A percentile compares a stretch with the other conserved stretches of the same genome.
Evolutionary conservation across 441 rosid genomes (phyloP).

Genomic region (Biscutella laevigata): DNA sequence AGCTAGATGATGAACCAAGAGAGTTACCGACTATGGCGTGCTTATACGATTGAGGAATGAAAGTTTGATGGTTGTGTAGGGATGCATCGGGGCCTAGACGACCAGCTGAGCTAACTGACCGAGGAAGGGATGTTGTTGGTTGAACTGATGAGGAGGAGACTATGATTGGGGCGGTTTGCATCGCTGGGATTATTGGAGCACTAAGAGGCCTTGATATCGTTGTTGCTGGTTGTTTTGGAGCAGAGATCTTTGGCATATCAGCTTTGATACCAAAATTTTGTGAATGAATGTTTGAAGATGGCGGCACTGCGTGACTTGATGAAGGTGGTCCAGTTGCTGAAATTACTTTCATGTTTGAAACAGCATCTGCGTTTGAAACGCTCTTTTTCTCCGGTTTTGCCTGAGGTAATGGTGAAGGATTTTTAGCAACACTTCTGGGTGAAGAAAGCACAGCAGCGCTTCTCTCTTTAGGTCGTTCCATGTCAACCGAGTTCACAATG

Average conservation of each 20-base stretch:
- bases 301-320: slow-evolving; percentile 35
- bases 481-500: slow-evolving; percentile 39
- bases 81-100: slow-evolving; percentile 63
- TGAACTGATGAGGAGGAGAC: slow-evolving; percentile 53
- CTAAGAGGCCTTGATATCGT: slow-evolving; percentile 76
- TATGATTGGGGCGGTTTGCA: slow-evolving; percentile 39
- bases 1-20: slow-evolving; percentile 42
- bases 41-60: slow-evolving; percentile 65
- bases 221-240: slow-evolving; percentile 42
- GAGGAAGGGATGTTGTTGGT: slow-evolving; percentile 58
- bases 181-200: slow-evolving; percentile 69
- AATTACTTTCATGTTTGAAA: slow-evolving; percentile 32
- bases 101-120: slow-evolving; percentile 81
- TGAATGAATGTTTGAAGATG: slow-evolving; percentile 26
- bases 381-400: slow-evolving; percentile 41
- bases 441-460: slow-evolving; percentile 38
- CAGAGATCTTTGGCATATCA: slow-evolving; percentile 37
- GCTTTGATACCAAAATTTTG: slow-evolving; percentile 34
- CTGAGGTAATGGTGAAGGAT: slow-evolving; percentile 30
- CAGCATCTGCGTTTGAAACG: slow-evolving; percentile 27
- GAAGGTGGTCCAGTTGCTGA: slow-evolving; percentile 33
- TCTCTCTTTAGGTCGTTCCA: slow-evolving; percentile 57
- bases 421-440: slow-evolving; percentile 37
- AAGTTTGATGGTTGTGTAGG: slow-evolving; percentile 37
- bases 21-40: slow-evolving; percentile 74